These are phyloP conservation scores for Catenaria anguillulae DNA, from an alignment of 371 early-diverging fungal genomes.

Conservation along the genomic window DNA sequence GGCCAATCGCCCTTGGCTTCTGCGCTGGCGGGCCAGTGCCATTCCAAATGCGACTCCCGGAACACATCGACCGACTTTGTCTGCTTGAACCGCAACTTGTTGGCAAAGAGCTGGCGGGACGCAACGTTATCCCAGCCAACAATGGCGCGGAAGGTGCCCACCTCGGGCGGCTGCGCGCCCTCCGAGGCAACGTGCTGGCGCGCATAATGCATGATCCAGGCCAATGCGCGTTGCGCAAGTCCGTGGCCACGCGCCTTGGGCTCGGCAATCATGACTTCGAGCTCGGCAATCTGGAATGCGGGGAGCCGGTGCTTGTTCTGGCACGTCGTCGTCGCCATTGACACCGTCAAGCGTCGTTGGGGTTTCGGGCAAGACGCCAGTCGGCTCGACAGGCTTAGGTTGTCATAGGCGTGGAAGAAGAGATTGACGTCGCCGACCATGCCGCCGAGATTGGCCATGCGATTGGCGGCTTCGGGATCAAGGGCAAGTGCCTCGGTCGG, in stretches of 20 bases:
- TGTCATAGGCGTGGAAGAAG: constrained; percentile 61
- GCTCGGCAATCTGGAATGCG: constrained; percentile 38
- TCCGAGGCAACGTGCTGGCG: background rate
- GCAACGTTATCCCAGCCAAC: constrained; percentile 56
- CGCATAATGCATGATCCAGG: background rate
- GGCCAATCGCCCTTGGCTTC: background rate
- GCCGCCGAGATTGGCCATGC: constrained; percentile 7
- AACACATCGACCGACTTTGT: constrained; percentile 50
- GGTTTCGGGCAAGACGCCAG: background rate
- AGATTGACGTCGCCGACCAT: constrained; percentile 93
- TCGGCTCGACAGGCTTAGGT: constrained; percentile 16
- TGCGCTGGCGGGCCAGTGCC: constrained; percentile 5
- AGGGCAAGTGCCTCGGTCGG: background rate
- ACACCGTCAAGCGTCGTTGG: too few species aligned
- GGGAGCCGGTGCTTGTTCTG: background rate
- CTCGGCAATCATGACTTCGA: constrained; percentile 87
- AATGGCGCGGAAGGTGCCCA: constrained; percentile 57
- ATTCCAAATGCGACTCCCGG: constrained; percentile 56
- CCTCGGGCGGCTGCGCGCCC: constrained; percentile 17
- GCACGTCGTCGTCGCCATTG: too few species aligned
- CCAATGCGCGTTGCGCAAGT: constrained; percentile 18
- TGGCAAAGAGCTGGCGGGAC: constrained; percentile 49
- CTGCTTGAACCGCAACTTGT: constrained; percentile 52
- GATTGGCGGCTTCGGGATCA: background rate
- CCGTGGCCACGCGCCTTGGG: background rate